Percentiles rank a stretch among this genome's conserved stretches.
Conservation (phyloP, 306 rosid species). For the Vigna radiata region DNA sequence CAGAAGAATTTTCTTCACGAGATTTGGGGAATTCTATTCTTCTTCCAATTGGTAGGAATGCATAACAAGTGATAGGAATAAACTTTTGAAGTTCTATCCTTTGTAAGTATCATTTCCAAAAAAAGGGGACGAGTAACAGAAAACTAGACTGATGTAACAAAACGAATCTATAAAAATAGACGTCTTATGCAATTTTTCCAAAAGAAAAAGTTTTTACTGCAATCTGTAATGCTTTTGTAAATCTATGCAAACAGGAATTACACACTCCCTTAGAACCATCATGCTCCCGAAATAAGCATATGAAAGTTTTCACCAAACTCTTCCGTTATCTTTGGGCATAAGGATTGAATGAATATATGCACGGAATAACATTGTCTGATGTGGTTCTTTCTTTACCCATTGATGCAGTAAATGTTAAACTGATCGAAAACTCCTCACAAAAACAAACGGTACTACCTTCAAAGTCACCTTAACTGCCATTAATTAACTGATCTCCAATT, state of each 20-base stretch:
- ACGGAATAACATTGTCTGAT: neutral
- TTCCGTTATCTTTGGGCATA: too few species aligned
- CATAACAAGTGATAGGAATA: neutral
- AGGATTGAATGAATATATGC: too few species aligned
- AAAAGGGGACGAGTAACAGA: neutral
- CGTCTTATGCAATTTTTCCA: neutral
- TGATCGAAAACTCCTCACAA: slow-evolving; percentile 14
- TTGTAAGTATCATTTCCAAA: neutral
- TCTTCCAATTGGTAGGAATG: neutral
- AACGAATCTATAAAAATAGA: neutral
- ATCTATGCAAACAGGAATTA: too few species aligned
- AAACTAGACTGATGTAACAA: too few species aligned
- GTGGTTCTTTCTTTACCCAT: neutral
- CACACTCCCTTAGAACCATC: too few species aligned
- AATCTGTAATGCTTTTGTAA: too few species aligned
- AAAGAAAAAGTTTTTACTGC: neutral
- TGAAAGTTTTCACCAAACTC: neutral
- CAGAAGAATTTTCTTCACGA: neutral
- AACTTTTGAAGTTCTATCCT: neutral
- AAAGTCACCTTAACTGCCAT: slow-evolving; percentile 14
- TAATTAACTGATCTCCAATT: slow-evolving; percentile 1
- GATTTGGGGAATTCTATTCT: neutral
- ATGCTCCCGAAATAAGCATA: too few species aligned
- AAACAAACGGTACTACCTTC: slow-evolving; percentile 38
- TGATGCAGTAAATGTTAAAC: neutral